phyloP scores from a whole-genome alignment of 2,329 filamentous ascomycete species.

The Davidsoniella virescens region DNA sequence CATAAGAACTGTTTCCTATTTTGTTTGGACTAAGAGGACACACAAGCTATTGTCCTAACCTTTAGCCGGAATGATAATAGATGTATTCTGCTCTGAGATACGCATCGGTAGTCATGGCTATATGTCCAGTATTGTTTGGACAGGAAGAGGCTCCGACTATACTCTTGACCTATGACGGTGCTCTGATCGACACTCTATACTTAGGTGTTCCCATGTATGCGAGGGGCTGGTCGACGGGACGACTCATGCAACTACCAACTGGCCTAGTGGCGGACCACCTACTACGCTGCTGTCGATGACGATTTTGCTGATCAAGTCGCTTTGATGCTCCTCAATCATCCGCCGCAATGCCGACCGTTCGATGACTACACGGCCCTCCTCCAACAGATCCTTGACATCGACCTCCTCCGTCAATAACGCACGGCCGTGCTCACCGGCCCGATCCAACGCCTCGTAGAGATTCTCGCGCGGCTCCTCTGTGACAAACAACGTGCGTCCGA shows the following conservation, averaged over 20 bases:
- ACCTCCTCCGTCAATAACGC: conserved; percentile 61
- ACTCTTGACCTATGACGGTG: too few relatives aligned
- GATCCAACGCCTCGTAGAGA: conserved; percentile 50
- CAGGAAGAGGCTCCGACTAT: too few relatives aligned
- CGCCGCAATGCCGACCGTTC: conserved; percentile 65
- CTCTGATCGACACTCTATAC: too few relatives aligned
- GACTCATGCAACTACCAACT: conserved; percentile 2
- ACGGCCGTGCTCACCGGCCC: conserved; percentile 48
- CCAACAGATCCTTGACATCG: conserved; percentile 87
- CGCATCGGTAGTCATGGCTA: too few relatives aligned
- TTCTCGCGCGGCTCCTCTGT: conserved; percentile 43
- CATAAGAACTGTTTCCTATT: too few relatives aligned
- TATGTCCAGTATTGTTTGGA: too few relatives aligned
- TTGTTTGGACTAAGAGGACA: too few relatives aligned
- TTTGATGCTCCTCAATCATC: conserved; percentile 58
- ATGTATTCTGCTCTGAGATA: too few relatives aligned
- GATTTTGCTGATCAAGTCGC: conserved; percentile 32
- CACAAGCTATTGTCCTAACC: too few relatives aligned
- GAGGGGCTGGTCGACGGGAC: too few relatives aligned
- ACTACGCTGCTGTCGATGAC: conserved; percentile 2
- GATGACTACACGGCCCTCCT: conserved; percentile 70
- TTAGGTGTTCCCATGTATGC: too few relatives aligned
- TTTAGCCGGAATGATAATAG: too few relatives aligned
- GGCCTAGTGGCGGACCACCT: conserved; percentile 1
- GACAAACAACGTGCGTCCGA: conserved; percentile 61